Conservation (phyloP, 2,329 filamentous ascomycete species). For the Colletotrichum musicola region DNA sequence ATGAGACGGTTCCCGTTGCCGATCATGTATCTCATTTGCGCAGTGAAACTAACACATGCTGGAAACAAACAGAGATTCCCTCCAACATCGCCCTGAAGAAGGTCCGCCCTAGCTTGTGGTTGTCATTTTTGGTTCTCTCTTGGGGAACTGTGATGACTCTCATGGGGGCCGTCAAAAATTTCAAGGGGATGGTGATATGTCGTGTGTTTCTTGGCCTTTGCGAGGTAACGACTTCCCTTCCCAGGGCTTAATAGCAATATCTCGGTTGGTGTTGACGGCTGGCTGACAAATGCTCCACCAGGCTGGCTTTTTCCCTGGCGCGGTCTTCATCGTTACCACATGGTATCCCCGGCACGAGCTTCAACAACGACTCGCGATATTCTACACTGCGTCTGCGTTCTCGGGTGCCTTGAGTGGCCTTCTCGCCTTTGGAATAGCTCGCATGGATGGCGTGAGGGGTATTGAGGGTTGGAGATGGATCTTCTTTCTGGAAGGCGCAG, state of each 20-base stretch:
- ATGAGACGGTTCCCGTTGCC: no score
- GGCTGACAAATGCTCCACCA: background rate
- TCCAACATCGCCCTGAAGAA: conserved; percentile 75
- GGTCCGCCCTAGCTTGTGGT: conserved; percentile 57
- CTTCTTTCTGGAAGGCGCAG: conserved; percentile 52
- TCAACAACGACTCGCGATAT: conserved; percentile 47
- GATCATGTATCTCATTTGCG: no score
- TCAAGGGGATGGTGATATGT: conserved; percentile 41
- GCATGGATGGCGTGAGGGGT: conserved; percentile 61
- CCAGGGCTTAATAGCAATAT: background rate
- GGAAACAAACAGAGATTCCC: conserved; percentile 58
- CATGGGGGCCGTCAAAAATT: conserved; percentile 39
- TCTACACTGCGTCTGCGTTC: conserved; percentile 58
- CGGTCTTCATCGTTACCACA: conserved; percentile 45
- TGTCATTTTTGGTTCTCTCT: conserved; percentile 53
- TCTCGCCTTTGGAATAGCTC: conserved; percentile 58
- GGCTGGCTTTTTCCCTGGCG: conserved; percentile 48
- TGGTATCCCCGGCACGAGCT: conserved; percentile 49
- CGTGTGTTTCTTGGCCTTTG: conserved; percentile 1
- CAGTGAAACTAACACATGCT: conserved; percentile 48
- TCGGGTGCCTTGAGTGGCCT: conserved; percentile 60
- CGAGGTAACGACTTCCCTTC: background rate
- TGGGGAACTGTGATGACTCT: conserved; percentile 42
- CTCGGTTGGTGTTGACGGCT: background rate
- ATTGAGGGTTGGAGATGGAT: conserved; percentile 69